Percentiles rank a stretch among this genome's conserved stretches.
Evolutionary conservation across 805 yeast species (phyloP).

Genomic region (Saturnispora saitoi): DNA sequence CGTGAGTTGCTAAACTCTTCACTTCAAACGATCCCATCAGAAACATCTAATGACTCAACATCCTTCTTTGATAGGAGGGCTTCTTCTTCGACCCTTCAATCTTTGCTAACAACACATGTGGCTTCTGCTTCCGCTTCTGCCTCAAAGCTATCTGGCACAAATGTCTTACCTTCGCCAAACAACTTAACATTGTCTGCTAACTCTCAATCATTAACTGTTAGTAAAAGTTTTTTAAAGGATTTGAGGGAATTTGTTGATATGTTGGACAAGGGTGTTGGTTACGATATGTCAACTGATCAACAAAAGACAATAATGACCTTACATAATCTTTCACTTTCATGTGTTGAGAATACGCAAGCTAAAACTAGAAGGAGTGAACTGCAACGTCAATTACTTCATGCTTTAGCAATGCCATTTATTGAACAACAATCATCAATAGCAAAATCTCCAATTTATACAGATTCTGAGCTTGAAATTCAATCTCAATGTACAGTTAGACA

Average conservation of each 20-base stretch:
- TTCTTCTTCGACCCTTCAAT: constrained; percentile 40
- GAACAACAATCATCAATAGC: constrained; percentile 27
- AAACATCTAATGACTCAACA: neutral
- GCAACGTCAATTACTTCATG: constrained; percentile 44
- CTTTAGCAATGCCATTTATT: constrained; percentile 60
- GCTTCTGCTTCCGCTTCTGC: neutral
- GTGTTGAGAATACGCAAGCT: constrained; percentile 28
- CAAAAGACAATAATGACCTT: constrained; percentile 39
- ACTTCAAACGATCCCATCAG: constrained; percentile 12
- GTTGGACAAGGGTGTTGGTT: constrained; percentile 31
- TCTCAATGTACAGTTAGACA: constrained; percentile 14
- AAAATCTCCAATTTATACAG: constrained; percentile 9
- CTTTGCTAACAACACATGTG: constrained; percentile 30
- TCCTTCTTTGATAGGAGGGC: constrained; percentile 31
- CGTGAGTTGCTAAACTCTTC: constrained; percentile 36
- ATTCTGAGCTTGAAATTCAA: constrained; percentile 4
- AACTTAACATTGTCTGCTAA: constrained; percentile 9
- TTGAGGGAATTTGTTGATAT: constrained; percentile 41
- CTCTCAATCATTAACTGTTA: constrained; percentile 9
- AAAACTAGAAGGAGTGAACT: constrained; percentile 33
- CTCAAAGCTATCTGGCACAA: neutral
- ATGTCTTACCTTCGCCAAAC: neutral
- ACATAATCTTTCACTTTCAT: constrained; percentile 47
- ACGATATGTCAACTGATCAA: constrained; percentile 18
- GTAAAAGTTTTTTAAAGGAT: constrained; percentile 30